A percentile compares a stretch with the other conserved stretches of the same genome.
Evolutionary conservation across 306 rosid genomes (phyloP).

Genomic region (Echinosophora koreensis): DNA sequence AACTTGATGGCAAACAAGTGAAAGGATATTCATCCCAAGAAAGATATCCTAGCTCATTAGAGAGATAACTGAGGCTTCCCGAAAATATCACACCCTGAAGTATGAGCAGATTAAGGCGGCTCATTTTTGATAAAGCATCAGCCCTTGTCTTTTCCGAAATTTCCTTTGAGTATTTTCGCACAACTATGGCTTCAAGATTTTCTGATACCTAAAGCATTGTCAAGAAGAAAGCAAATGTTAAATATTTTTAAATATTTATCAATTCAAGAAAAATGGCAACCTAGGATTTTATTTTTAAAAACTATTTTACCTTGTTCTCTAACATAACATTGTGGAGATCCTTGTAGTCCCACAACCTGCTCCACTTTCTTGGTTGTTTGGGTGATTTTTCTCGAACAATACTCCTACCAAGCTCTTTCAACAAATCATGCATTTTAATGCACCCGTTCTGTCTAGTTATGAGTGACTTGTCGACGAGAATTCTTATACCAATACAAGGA

Average conservation of each 20-base stretch:
- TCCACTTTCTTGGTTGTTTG: conserved; percentile 11
- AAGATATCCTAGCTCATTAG: conserved; percentile 10
- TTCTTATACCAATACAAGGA: no score
- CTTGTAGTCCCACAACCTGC: conserved; percentile 11
- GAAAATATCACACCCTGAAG: neutral
- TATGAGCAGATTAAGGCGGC: conserved; percentile 2
- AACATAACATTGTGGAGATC: neutral
- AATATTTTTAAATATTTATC: neutral
- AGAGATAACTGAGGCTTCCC: conserved; percentile 8
- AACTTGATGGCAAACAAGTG: conserved; percentile 1
- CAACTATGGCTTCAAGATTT: conserved; percentile 1
- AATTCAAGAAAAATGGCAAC: neutral
- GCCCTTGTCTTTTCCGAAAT: neutral
- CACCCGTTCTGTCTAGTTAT: no score
- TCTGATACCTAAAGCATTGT: neutral
- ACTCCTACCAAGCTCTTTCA: neutral
- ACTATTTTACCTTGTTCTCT: neutral
- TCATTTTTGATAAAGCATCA: conserved; percentile 26
- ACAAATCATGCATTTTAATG: no score
- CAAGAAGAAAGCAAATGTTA: neutral
- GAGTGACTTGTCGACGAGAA: no score
- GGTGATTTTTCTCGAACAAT: neutral
- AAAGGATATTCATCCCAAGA: conserved; percentile 8
- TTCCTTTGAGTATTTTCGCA: neutral
- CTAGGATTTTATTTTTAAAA: neutral